Percentiles rank a stretch among this genome's conserved stretches.
These are phyloP conservation scores for Talaromyces wortmannii DNA, from an alignment of 495 filamentous ascomycete species.

Conservation along the genomic window DNA sequence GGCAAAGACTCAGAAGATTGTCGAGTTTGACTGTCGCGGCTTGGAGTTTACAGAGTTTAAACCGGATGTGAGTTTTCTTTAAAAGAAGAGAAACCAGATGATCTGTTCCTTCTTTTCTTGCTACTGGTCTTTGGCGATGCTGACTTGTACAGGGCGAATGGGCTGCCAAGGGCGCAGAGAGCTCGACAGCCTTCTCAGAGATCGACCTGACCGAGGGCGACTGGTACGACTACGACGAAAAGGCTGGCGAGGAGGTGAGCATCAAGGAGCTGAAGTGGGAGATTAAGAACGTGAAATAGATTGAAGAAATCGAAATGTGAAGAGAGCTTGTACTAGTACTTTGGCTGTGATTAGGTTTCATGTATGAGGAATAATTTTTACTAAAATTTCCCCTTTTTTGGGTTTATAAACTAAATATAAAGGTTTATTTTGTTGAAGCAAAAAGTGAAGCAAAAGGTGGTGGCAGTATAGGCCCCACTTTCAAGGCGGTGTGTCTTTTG, in stretches of 20 bases:
- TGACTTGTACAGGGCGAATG: conserved; percentile 63
- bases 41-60: conserved; percentile 88
- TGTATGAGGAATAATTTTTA: too few species aligned
- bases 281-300: conserved; percentile 46
- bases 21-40: conserved; percentile 89
- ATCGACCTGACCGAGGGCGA: conserved; percentile 85
- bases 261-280: conserved; percentile 92
- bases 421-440: too few species aligned
- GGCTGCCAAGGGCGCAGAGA: conserved; percentile 76
- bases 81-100: neutral
- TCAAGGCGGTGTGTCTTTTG: neutral
- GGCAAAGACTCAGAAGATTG: conserved; percentile 64
- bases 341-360: too few species aligned
- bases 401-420: too few species aligned
- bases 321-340: neutral
- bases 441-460: neutral
- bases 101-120: too few species aligned
- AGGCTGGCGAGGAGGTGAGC: conserved; percentile 71
- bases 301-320: neutral
- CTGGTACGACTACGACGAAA: conserved; percentile 86
- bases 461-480: neutral
- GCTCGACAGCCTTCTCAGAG: conserved; percentile 64
- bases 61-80: conserved; percentile 57
- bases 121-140: neutral
- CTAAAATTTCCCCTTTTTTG: too few species aligned